Base-by-base conservation (phyloP, 2,329 filamentous ascomycete species). In the Nothophaeocryptopus gaeumannii region DNA sequence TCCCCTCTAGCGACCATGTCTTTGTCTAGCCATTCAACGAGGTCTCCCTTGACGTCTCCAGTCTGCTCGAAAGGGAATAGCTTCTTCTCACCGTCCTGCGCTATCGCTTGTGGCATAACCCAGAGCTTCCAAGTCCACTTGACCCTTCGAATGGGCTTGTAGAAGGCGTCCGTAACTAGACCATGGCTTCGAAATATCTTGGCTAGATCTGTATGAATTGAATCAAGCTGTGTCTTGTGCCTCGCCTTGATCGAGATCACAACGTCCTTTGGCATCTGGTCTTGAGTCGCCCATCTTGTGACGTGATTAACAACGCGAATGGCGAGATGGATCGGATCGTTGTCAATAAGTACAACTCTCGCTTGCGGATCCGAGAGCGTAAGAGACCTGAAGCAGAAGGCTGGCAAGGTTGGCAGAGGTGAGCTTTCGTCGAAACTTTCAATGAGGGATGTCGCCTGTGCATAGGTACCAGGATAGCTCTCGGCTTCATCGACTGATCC, bases 21-120 rank as follows among this genome's bases (percentile, higher is more conserved):
- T 5, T 9, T 29, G n/a, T 48, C 32, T 20, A 48, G 5, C 13
- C 30, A 48, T 8, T 42, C 42, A 5, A 26, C 38, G 20, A 48
- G 12, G 16, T 39, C 45, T 5, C 31, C 38, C 20, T 4, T 26
- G 4, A 26, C 20, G 7, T 26, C 7, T 26, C 20, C 7, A 3
- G 20, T 26, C 20, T 26, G 20, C 8, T 36, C 5, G 26, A 42
- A 48, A 1, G 13, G 38, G n/a, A 31, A 40, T 8, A 42, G 12
- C 31, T 48, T 41, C 10, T 31, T 11, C 26, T 40, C 13, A 8
- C 12, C 2, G 7, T 40, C 15, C 13, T 40, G 7, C 5, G 8
- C 3, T 37, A 35, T 47, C 5, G 39, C 31, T 36, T 48, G 45
- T 5, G 45, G 45, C 15, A 48, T 10, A 12, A 48, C 38, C 38